Percentiles rank a stretch among this genome's conserved stretches.
These are phyloP conservation scores for Neurospora tetraspora DNA, from an alignment of 495 filamentous ascomycete genomes.

Conservation along the genomic window DNA sequence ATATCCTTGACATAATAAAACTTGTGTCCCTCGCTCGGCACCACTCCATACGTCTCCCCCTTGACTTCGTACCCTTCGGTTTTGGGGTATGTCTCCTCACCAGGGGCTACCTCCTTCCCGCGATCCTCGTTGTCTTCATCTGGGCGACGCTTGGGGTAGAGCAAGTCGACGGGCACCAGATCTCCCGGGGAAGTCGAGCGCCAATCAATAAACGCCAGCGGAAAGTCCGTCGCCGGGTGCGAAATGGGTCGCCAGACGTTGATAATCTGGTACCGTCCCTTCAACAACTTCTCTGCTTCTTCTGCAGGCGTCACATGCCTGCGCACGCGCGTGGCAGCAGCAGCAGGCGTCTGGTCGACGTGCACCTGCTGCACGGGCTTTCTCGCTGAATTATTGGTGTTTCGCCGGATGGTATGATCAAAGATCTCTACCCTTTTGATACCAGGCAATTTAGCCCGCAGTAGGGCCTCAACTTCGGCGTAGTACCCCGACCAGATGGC, in stretches of 20 bases:
- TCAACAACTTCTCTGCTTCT: conserved; percentile 46
- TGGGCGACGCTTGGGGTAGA: conserved; percentile 55
- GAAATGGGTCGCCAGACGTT: conserved; percentile 76
- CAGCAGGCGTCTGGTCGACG: conserved; percentile 67
- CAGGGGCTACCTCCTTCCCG: conserved; percentile 25
- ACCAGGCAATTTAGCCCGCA: conserved; percentile 51
- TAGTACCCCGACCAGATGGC: conserved; percentile 61
- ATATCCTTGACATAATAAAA: conserved; percentile 81
- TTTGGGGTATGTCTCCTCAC: conserved; percentile 10
- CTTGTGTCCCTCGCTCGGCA: conserved; percentile 45
- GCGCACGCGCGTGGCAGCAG: conserved; percentile 53
- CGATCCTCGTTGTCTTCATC: conserved; percentile 26
- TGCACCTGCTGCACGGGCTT: conserved; percentile 64
- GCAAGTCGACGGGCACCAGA: conserved; percentile 55
- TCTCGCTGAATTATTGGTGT: conserved; percentile 35
- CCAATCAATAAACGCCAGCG: conserved; percentile 62
- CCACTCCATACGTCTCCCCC: conserved; percentile 61
- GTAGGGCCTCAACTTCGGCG: conserved; percentile 62
- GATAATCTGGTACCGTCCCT: conserved; percentile 62
- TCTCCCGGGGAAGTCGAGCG: conserved; percentile 51
- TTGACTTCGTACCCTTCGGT: conserved; percentile 36
- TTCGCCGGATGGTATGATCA: conserved; percentile 76
- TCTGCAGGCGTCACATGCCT: conserved; percentile 45
- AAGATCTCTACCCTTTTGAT: conserved; percentile 60
- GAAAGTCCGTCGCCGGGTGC: conserved; percentile 55